Evolutionary conservation across 73 alveolate genomes (phyloP).

Genomic region (Paramecium sonneborni): DNA sequence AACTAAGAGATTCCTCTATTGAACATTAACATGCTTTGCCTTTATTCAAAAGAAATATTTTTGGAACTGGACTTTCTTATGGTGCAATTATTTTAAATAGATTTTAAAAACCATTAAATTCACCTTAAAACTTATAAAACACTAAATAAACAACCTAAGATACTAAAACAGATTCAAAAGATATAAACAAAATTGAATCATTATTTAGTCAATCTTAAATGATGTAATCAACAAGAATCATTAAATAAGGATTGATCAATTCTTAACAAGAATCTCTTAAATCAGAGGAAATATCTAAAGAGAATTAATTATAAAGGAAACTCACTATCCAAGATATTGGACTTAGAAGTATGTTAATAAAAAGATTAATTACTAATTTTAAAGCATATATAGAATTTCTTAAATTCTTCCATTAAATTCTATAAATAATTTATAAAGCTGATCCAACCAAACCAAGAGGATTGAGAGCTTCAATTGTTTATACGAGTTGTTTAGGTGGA

Average conservation of each 20-base stretch:
- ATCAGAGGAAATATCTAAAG: neutral
- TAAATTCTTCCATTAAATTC: neutral
- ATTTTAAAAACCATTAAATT: neutral
- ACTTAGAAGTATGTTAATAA: neutral
- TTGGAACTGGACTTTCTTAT: neutral
- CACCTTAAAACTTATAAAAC: neutral
- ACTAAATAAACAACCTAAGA: neutral
- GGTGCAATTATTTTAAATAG: neutral
- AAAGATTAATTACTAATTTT: neutral
- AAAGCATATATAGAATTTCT: neutral
- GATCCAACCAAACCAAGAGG: slow-evolving; percentile 8
- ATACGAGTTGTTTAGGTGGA: neutral
- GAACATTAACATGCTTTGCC: neutral
- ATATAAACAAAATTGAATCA: neutral
- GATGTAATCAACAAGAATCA: neutral
- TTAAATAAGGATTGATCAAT: neutral
- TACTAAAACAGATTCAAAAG: neutral
- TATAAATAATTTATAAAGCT: neutral
- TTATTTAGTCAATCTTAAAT: neutral
- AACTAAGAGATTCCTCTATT: neutral
- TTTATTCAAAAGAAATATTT: neutral
- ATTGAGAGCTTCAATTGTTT: slow-evolving; percentile 7
- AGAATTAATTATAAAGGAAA: neutral
- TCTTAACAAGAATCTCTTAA: neutral
- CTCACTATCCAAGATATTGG: neutral